These are phyloP conservation scores for Penicillium atrosanguineum DNA, from an alignment of 495 filamentous ascomycete genomes.

Conservation along the genomic window DNA sequence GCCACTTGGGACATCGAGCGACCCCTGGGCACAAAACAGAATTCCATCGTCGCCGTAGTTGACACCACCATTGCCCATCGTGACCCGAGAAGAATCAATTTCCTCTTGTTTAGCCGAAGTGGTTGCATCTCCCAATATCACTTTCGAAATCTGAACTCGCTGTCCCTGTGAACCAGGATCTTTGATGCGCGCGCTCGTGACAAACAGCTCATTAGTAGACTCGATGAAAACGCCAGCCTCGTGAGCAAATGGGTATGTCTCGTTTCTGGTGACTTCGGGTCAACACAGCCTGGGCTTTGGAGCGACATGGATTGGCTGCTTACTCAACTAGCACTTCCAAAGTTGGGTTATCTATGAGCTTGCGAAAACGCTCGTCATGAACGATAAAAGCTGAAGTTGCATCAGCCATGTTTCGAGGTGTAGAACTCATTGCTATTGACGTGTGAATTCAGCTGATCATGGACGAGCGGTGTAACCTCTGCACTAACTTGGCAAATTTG, in stretches of 20 bases:
- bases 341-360: no score
- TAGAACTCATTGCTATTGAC: no score
- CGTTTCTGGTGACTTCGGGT: constrained; percentile 10
- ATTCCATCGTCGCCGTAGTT: constrained; percentile 40
- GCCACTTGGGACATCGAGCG: constrained; percentile 42
- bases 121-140: constrained; percentile 18
- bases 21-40: constrained; percentile 55
- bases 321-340: no score
- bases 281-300: no score
- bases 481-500: no score
- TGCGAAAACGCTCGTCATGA: no score
- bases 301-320: no score
- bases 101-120: constrained; percentile 23
- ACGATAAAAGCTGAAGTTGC: no score
- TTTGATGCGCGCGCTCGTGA: constrained; percentile 49
- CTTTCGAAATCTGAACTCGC: constrained; percentile 34
- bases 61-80: constrained; percentile 54
- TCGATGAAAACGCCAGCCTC: constrained; percentile 57
- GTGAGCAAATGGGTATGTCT: constrained; percentile 52
- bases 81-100: constrained; percentile 1
- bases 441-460: no score
- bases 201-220: constrained; percentile 49
- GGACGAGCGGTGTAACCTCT: no score
- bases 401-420: no score
- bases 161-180: constrained; percentile 12